These are phyloP conservation scores for Schwanniomyces occidentalis DNA, from an alignment of 805 yeast genomes.

Conservation along the genomic window DNA sequence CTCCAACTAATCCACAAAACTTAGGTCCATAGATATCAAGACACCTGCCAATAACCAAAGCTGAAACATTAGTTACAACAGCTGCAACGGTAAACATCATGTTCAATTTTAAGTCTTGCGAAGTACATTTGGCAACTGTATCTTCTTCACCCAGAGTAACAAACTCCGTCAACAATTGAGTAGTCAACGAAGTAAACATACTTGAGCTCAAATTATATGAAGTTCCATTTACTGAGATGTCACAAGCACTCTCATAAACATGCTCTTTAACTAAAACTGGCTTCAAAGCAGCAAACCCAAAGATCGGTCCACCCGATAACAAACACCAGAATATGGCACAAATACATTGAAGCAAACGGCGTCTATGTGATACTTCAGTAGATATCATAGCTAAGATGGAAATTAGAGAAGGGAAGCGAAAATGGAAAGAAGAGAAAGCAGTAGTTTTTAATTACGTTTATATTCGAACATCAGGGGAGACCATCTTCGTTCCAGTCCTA, in stretches of 20 bases:
- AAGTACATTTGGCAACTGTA: conserved; percentile 44
- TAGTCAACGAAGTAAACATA: conserved; percentile 11
- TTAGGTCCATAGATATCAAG: conserved; percentile 54
- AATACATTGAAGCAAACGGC: conserved; percentile 40
- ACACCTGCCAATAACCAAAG: conserved; percentile 49
- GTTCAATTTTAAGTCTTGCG: conserved; percentile 55
- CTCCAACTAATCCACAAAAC: conserved; percentile 54
- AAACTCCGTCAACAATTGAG: conserved; percentile 7
- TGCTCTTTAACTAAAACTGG: conserved; percentile 52
- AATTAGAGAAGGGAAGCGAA: too few relatives aligned
- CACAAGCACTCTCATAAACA: conserved; percentile 46
- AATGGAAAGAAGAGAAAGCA: too few relatives aligned
- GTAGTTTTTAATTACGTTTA: neutral
- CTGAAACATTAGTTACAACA: conserved; percentile 54
- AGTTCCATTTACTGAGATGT: conserved; percentile 10
- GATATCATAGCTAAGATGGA: conserved; percentile 7
- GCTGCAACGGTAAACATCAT: conserved; percentile 63
- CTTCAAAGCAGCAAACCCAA: conserved; percentile 61
- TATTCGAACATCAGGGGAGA: neutral
- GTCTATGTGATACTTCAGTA: conserved; percentile 15
- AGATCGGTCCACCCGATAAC: conserved; percentile 57
- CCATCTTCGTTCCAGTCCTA: too few relatives aligned
- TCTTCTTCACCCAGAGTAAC: conserved; percentile 16
- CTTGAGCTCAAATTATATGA: conserved; percentile 8
- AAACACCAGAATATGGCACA: conserved; percentile 58